Evolutionary conservation across 148 eudicot genomes (phyloP).

Genomic region (Arbutus unedo): DNA sequence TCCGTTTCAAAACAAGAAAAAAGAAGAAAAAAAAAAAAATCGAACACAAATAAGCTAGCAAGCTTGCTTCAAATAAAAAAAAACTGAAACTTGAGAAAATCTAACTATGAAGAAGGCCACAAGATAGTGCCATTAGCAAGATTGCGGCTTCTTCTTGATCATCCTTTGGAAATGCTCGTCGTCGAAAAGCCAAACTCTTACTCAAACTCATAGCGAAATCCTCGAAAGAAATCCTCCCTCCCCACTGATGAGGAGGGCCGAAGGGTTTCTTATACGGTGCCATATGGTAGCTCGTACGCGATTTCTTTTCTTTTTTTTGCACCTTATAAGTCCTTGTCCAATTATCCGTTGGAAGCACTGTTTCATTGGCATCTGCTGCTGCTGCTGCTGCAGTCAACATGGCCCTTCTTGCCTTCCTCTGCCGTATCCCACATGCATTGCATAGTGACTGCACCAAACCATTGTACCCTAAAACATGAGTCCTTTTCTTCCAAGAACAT

Average conservation of each 20-base stretch:
- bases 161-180: constrained; percentile 37
- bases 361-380: constrained; percentile 25
- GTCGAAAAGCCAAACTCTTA: constrained; percentile 12
- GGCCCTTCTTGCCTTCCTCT: constrained; percentile 56
- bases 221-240: constrained; percentile 14
- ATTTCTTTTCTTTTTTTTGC: constrained; percentile 20
- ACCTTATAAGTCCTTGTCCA: not conserved
- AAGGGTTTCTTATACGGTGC: constrained; percentile 28
- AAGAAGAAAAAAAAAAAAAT: no score
- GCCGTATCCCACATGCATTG: constrained; percentile 64
- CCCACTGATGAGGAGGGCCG: not conserved
- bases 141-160: constrained; percentile 61
- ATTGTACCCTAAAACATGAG: not conserved
- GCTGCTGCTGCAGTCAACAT: constrained; percentile 33
- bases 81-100: not conserved
- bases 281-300: constrained; percentile 19
- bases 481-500: not conserved
- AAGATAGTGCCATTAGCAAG: constrained; percentile 56
- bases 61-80: not conserved
- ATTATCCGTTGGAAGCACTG: not conserved
- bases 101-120: constrained; percentile 33
- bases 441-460: constrained; percentile 46
- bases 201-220: constrained; percentile 22
- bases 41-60: not conserved
- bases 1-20: not conserved